Conservation (phyloP, 148 eudicot genomes). For the Salicornia ramosissima region DNA sequence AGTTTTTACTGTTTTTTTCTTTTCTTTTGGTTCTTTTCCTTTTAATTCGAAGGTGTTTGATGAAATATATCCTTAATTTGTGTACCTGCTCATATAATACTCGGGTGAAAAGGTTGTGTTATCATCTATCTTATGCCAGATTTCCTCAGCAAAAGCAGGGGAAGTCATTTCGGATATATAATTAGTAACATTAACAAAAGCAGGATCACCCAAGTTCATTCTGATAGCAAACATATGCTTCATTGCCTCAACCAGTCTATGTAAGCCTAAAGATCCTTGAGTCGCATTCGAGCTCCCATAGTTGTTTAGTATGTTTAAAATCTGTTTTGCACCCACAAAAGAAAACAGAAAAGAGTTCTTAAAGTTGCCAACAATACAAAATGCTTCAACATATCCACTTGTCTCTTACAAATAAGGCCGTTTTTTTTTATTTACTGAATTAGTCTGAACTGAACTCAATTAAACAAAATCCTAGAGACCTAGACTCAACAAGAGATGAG, state of each 20-base stretch:
- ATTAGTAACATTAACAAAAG: conserved; percentile 48
- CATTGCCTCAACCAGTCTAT: conserved; percentile 74
- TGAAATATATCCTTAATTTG: neutral
- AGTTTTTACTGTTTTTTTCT: neutral
- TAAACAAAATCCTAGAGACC: too few relatives aligned
- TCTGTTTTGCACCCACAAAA: conserved; percentile 37
- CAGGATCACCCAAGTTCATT: conserved; percentile 82
- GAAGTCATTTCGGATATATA: conserved; percentile 77
- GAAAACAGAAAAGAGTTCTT: neutral
- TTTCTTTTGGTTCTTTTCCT: too few relatives aligned
- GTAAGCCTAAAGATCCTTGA: conserved; percentile 67
- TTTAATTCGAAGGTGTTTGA: neutral
- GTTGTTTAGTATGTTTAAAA: conserved; percentile 62
- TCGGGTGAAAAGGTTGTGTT: conserved; percentile 83
- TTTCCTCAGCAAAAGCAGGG: conserved; percentile 57
- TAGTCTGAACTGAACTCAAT: too few relatives aligned
- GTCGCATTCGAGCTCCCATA: conserved; percentile 56
- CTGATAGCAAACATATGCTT: conserved; percentile 89
- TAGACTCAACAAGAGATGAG: too few relatives aligned
- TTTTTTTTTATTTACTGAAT: neutral
- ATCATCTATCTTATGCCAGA: conserved; percentile 66
- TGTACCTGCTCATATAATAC: conserved; percentile 70
- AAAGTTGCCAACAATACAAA: neutral
- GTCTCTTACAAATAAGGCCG: neutral
- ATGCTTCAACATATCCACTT: neutral